phyloP scores from a whole-genome alignment of 805 yeast species.

The Metahyphopichia silvanorum region DNA sequence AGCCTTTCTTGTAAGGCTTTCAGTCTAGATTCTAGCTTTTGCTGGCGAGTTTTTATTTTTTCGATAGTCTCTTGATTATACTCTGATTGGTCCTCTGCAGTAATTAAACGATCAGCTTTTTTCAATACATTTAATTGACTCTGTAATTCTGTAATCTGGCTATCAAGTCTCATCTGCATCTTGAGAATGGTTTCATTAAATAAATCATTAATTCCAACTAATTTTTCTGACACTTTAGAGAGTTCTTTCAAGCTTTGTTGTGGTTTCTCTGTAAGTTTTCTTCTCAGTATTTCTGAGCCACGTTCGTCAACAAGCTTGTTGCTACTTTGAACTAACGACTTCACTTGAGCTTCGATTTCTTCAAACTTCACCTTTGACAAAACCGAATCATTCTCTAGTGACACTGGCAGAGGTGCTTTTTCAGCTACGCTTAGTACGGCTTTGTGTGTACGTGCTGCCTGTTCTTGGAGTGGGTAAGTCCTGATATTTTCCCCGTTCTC shows the following conservation, averaged over 20 bases:
- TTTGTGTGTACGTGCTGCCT: not conserved
- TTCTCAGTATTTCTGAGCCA: not conserved
- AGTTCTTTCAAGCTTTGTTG: not conserved
- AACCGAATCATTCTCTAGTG: conserved; percentile 2
- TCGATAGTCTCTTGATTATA: too few species aligned
- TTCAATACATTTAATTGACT: conserved; percentile 12
- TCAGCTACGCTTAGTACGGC: not conserved
- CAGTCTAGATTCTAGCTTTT: not conserved
- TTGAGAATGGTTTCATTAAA: conserved; percentile 17
- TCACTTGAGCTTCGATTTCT: conserved; percentile 16
- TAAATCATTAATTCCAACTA: conserved; percentile 11
- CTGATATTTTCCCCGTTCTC: not conserved
- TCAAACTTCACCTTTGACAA: conserved; percentile 12
- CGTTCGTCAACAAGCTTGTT: not conserved
- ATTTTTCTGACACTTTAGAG: not conserved
- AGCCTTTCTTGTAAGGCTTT: not conserved
- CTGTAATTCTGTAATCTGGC: conserved; percentile 23
- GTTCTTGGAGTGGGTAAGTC: too few species aligned
- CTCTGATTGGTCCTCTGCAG: not conserved
- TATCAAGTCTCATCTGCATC: conserved; percentile 13
- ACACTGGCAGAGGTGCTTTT: not conserved
- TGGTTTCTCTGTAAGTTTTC: not conserved
- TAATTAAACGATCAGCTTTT: conserved; percentile 2
- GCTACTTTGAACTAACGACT: too few species aligned
- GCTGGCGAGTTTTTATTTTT: not conserved